phyloP scores from a whole-genome alignment of 805 yeast genomes.

The Tetrapisispora namnaoensis region DNA sequence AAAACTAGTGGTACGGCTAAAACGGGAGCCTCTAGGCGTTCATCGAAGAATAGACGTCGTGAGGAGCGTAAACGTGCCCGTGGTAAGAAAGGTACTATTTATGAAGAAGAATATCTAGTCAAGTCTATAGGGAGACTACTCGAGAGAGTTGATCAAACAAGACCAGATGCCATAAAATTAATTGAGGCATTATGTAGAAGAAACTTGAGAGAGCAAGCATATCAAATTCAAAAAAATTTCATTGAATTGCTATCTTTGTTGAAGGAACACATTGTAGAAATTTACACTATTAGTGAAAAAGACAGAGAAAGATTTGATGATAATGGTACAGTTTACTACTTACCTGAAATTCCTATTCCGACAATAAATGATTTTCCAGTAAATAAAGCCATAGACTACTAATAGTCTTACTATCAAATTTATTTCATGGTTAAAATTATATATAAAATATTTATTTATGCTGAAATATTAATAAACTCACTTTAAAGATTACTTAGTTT shows the following conservation, averaged over 20 bases:
- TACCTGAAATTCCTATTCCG: slow-evolving; percentile 72
- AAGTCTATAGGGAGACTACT: slow-evolving; percentile 79
- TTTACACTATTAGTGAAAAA: slow-evolving; percentile 69
- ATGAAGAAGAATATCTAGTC: slow-evolving; percentile 91
- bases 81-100: slow-evolving; percentile 95
- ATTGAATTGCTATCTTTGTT: slow-evolving; percentile 46
- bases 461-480: too few relatives aligned
- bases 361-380: slow-evolving; percentile 52
- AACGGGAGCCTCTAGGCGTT: slow-evolving; percentile 89
- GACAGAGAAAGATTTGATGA: slow-evolving; percentile 88
- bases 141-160: slow-evolving; percentile 68
- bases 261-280: slow-evolving; percentile 57
- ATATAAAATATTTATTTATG: background rate
- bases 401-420: slow-evolving; percentile 3
- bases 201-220: slow-evolving; percentile 66
- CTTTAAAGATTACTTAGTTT: background rate
- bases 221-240: slow-evolving; percentile 63
- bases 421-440: background rate
- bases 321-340: slow-evolving; percentile 69
- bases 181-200: slow-evolving; percentile 72
- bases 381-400: slow-evolving; percentile 50
- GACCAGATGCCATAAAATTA: slow-evolving; percentile 61
- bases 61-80: slow-evolving; percentile 94
- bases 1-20: slow-evolving; percentile 92
- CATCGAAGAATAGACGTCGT: slow-evolving; percentile 85